Evolutionary conservation across 495 filamentous ascomycete species (phyloP).

Genomic region (Aspergillus leporis): DNA sequence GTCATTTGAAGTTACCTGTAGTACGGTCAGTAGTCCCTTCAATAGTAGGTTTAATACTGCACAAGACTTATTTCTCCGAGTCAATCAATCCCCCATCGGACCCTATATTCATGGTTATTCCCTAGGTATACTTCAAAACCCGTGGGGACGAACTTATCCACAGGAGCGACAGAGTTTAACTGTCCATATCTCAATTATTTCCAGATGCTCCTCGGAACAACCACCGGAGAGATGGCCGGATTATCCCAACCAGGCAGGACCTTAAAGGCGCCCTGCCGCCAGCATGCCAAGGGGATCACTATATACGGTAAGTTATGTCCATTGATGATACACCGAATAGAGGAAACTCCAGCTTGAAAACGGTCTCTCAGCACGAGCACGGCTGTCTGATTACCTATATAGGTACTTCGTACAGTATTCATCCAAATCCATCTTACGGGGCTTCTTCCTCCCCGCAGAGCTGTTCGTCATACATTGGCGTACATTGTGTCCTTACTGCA

Average conservation of each 20-base stretch:
- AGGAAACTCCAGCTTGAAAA: background rate
- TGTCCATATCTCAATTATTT: background rate
- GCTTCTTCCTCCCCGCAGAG: background rate
- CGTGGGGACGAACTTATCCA: background rate
- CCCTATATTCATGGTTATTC: background rate
- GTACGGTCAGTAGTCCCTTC: background rate
- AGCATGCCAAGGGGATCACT: background rate
- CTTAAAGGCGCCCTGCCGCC: background rate
- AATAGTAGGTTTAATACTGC: background rate
- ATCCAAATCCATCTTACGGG: background rate
- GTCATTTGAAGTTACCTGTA: slow-evolving; percentile 9
- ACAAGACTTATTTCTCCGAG: background rate
- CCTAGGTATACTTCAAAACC: background rate
- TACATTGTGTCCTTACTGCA: background rate
- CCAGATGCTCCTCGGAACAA: background rate
- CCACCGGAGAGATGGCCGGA: slow-evolving; percentile 1
- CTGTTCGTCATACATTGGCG: background rate
- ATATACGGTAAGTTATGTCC: background rate
- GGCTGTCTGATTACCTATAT: background rate
- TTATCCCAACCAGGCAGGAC: slow-evolving; percentile 12
- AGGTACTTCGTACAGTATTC: too few relatives aligned
- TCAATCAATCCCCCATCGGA: background rate
- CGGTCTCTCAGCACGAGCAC: background rate
- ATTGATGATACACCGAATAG: slow-evolving; percentile 4
- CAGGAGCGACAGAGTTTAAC: background rate